Evolutionary conservation across 2,329 filamentous ascomycete genomes (phyloP), one percentile per base, ranked within the genome.

Genomic region (Xylaria polymorpha): DNA sequence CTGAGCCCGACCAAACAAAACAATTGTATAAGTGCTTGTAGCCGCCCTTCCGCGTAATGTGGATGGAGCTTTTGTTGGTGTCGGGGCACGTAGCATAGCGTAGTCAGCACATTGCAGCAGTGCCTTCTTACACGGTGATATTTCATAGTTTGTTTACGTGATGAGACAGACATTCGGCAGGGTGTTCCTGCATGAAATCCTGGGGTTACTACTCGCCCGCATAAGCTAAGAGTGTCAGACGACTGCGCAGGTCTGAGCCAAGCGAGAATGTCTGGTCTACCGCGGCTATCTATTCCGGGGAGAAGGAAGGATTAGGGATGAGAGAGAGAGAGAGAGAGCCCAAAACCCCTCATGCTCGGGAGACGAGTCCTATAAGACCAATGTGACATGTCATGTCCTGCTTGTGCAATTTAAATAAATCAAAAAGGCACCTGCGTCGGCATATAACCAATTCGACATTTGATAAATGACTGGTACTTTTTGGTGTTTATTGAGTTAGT

Each of bases 281-380:
- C 66, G 66, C 66, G 66, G 66, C 66, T 68, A 64, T 68, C 25
- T 37, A n/a, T 14, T 43, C 56, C 66, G 66, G 66, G 55, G 55
- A 50, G 48, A 56, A 20, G 66, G 66, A 64, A 64, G 46, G 35
- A 64, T 60, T 25, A 63, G 65, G 65, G 32, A 55, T 6, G 32
- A 20, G 22, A 29, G 48, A 4, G 25, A 29, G 25, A n/a, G n/a
- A n/a, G n/a, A n/a, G n/a, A n/a, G n/a, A n/a, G n/a, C n/a, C 14
- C 9, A 35, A 22, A 53, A 50, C 59, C 60, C 60, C 46, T 67
- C 51, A 51, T 43, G 9, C 25, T 48, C 25, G 14, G 41, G 41
- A 66, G 20, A 48, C 8, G 5, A 56, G 25, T 2, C 4, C 22
- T 3, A 51, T 35, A 29, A 53, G 50, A 53, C 14, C 15, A 53